Conservation (phyloP, 106 monocot genomes). For the Dioscorea alata region DNA sequence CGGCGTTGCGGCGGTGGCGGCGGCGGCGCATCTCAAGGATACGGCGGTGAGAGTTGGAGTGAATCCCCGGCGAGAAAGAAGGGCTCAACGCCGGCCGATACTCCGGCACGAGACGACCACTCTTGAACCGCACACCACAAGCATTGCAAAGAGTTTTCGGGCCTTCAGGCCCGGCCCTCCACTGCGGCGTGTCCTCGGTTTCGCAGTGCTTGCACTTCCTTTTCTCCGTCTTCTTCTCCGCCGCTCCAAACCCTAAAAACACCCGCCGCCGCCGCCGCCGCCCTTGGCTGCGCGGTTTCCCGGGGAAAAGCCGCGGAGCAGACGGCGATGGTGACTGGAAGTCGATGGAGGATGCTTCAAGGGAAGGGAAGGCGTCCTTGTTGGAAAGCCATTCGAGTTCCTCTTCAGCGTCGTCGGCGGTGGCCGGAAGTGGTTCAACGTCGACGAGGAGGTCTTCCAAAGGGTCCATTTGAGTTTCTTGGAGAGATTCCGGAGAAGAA, state of each 20-base stretch:
- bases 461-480: too few relatives aligned
- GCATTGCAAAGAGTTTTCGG: conserved; percentile 72
- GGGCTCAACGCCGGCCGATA: conserved; percentile 71
- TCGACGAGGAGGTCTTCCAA: conserved; percentile 9
- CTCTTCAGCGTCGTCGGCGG: conserved; percentile 35
- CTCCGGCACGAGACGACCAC: conserved; percentile 55
- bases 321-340: neutral
- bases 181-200: conserved; percentile 64
- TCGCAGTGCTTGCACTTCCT: conserved; percentile 52
- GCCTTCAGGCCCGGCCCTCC: conserved; percentile 60
- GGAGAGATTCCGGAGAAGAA: neutral
- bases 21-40: conserved; percentile 55
- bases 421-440: neutral
- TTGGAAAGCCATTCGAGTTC: conserved; percentile 64
- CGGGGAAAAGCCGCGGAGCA: conserved; percentile 14
- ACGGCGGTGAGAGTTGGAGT: conserved; percentile 64
- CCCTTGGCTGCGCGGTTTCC: conserved; percentile 22
- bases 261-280: conserved; percentile 14
- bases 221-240: neutral
- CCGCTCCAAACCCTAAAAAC: conserved; percentile 8
- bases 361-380: conserved; percentile 44
- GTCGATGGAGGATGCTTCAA: conserved; percentile 43
- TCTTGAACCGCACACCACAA: conserved; percentile 42
- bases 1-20: neutral
- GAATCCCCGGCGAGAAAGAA: conserved; percentile 35